phyloP scores from a whole-genome alignment of 495 filamentous ascomycete genomes.

The Aspergillus affinis region DNA sequence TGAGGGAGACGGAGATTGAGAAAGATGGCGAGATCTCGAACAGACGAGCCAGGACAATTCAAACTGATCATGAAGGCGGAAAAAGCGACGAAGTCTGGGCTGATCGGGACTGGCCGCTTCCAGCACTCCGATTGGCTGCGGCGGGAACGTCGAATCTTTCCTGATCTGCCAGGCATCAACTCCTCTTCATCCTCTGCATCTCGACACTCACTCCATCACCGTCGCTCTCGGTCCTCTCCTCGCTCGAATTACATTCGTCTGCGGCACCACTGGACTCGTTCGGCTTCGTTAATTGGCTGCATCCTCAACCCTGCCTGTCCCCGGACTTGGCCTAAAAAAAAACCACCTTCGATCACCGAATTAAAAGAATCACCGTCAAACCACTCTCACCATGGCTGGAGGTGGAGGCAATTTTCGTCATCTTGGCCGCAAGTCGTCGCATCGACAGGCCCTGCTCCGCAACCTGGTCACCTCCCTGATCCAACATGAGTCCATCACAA shows the following conservation, averaged over 20 bases:
- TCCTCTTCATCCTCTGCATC: background rate
- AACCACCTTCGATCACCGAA: background rate
- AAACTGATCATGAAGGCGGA: too few species aligned
- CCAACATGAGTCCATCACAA: constrained; percentile 86
- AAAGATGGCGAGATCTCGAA: background rate
- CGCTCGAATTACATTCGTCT: background rate
- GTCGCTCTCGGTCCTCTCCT: background rate
- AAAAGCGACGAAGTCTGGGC: background rate
- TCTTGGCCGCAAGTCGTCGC: constrained; percentile 76
- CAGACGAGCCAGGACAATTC: too few species aligned
- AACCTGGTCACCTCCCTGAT: constrained; percentile 97
- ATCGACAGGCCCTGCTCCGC: constrained; percentile 88
- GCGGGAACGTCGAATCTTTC: constrained; percentile 36
- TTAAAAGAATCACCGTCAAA: constrained; percentile 1
- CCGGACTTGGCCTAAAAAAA: background rate
- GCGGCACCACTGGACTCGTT: background rate
- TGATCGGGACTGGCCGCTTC: constrained; percentile 24
- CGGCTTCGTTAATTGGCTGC: background rate
- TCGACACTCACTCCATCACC: background rate
- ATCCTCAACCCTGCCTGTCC: background rate
- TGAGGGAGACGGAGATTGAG: background rate
- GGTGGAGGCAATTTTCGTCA: constrained; percentile 82
- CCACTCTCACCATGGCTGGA: constrained; percentile 67
- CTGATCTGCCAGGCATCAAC: constrained; percentile 1
- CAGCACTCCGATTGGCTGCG: constrained; percentile 45